Evolutionary conservation across 1,139 yeast genomes (phyloP), one percentile per base, ranked within the genome.

Genomic region (Saccharomycopsis crataegensis): DNA sequence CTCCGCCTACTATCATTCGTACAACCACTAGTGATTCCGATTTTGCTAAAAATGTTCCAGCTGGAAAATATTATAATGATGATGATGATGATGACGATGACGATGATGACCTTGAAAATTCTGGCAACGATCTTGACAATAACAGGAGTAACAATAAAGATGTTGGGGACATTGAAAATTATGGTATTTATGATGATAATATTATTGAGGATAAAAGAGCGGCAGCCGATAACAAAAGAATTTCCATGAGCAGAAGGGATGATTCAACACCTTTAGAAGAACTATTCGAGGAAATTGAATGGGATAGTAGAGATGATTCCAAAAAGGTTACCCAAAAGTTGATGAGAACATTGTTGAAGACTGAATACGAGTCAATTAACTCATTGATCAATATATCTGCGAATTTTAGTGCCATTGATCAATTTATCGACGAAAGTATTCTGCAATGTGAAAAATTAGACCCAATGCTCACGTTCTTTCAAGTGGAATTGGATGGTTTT

Each of bases 261-360:
- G 58, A 50, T 9, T 38, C 41, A 22, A 42, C 61, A 8, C 65
- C 68, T 6, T 64, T 82, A n/a, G 85, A 79, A 55, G 91, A 87
- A 57, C 68, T 88, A 16, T 74, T 89, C 58, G 87, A 84, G 38
- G 93, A 85, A 58, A 76, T 88, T 33, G 79, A 80, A 42, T 89
- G 96, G 94, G 78, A 78, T 34, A 74, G 82, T 1, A 70, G 76
- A 16, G 94, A 86, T 62, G 84, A 81, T 59, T 75, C 85, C 6
- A 76, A 73, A 28, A 70, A 75, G 0, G 66, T 90, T 38, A 74
- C 85, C 43, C 73, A 72, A 49, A 82, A 79, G 60, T 73, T 91
- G 49, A 68, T 75, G 34, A 74, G 72, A 46, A 85, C 83, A 58
- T 64, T 81, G 43, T 72, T 74, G 1, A 70, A 70, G 37, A 67